phyloP scores from a whole-genome alignment of 495 filamentous ascomycete genomes.

The Podospora sp. region DNA sequence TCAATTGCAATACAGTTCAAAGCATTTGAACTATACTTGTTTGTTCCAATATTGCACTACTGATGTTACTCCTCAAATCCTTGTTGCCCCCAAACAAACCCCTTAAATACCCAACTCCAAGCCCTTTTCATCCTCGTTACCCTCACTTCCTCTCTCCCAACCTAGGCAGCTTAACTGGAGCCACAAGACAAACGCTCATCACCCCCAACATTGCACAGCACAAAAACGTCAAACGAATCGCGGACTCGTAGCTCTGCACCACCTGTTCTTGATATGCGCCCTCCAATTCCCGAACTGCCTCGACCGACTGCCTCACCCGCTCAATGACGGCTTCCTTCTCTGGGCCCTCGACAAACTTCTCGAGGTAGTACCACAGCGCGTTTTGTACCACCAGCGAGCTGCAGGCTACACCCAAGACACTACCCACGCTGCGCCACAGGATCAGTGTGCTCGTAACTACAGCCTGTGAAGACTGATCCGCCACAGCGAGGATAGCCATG shows the following conservation, averaged over 20 bases:
- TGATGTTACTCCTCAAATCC: neutral
- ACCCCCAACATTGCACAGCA: slow-evolving; percentile 53
- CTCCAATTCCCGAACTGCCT: slow-evolving; percentile 44
- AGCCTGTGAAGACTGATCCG: slow-evolving; percentile 70
- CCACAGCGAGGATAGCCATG: slow-evolving; percentile 68
- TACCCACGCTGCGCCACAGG: slow-evolving; percentile 68
- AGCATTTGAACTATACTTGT: neutral
- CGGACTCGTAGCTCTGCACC: slow-evolving; percentile 59
- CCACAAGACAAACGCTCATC: slow-evolving; percentile 53
- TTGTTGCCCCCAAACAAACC: neutral
- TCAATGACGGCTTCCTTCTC: slow-evolving; percentile 43
- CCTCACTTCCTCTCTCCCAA: slow-evolving; percentile 40
- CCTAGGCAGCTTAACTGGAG: slow-evolving; percentile 56
- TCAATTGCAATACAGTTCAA: neutral
- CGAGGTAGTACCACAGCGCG: slow-evolving; percentile 60
- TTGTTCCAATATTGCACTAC: neutral
- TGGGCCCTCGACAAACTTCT: slow-evolving; percentile 56
- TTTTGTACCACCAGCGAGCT: slow-evolving; percentile 80
- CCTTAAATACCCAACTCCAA: neutral
- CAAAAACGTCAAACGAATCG: slow-evolving; percentile 59
- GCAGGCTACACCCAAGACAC: slow-evolving; percentile 69
- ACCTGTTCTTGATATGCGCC: slow-evolving; percentile 49
- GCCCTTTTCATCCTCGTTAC: neutral
- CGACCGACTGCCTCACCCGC: slow-evolving; percentile 44
- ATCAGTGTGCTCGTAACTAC: slow-evolving; percentile 72